These are phyloP conservation scores for Fusarium sp. DNA, from an alignment of 2,329 filamentous ascomycete genomes.

Conservation along the genomic window DNA sequence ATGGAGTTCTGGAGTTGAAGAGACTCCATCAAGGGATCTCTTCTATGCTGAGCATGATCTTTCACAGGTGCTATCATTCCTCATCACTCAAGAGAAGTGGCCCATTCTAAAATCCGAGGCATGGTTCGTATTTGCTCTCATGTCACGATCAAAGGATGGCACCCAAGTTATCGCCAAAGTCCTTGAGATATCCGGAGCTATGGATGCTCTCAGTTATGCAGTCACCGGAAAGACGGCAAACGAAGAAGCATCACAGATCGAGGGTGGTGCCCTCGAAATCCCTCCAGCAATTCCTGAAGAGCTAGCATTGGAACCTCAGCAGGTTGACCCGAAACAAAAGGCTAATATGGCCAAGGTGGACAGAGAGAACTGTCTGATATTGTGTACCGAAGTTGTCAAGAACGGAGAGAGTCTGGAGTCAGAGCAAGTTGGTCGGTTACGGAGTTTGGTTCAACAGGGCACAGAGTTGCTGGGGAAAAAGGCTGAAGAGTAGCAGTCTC, in stretches of 20 bases:
- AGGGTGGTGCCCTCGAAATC: constrained; percentile 15
- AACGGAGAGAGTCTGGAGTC: constrained; percentile 53
- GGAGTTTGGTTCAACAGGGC: constrained; percentile 60
- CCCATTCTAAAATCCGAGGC: constrained; percentile 67
- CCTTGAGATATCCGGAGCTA: constrained; percentile 54
- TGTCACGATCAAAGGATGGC: constrained; percentile 62
- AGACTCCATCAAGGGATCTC: constrained; percentile 27
- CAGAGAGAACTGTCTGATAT: constrained; percentile 68
- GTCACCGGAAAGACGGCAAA: constrained; percentile 55
- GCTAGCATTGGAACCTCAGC: constrained; percentile 57
- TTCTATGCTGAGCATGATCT: constrained; percentile 61
- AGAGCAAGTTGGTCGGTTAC: constrained; percentile 53
- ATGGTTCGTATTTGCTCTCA: constrained; percentile 70
- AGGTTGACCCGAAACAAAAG: constrained; percentile 54
- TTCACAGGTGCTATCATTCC: constrained; percentile 56
- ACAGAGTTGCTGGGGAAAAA: constrained; percentile 54
- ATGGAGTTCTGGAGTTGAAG: constrained; percentile 40
- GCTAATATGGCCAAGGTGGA: constrained; percentile 62
- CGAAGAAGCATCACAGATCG: constrained; percentile 31
- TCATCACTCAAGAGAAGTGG: constrained; percentile 67
- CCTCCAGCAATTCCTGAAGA: constrained; percentile 43
- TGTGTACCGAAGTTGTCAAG: constrained; percentile 65
- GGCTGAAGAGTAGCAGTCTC: constrained; percentile 5
- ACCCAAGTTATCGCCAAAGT: constrained; percentile 56
- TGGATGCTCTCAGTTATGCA: constrained; percentile 56